A percentile compares a stretch with the other conserved stretches of the same genome.
These are phyloP conservation scores for Tylopilus subfusipes DNA, from an alignment of 768 basidiomycete species.

Conservation along the genomic window DNA sequence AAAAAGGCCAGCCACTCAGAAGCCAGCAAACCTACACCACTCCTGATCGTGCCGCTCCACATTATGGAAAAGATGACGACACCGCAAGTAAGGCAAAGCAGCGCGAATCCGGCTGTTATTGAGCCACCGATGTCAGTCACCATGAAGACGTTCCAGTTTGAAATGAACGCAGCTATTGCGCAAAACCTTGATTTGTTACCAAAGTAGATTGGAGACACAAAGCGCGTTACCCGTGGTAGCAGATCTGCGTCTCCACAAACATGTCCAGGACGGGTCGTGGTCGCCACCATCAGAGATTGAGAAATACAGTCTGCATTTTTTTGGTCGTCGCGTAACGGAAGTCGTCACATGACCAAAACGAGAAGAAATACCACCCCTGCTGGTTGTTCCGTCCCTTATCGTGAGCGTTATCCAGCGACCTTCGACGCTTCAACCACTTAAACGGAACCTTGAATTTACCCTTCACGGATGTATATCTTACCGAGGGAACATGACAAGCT, in stretches of 20 bases:
- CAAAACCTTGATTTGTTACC: neutral
- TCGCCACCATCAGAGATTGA: constrained; percentile 2
- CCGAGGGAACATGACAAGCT: constrained; percentile 77
- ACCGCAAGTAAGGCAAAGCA: neutral
- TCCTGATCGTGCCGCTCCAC: neutral
- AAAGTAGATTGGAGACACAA: constrained; percentile 11
- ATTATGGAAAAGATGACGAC: constrained; percentile 20
- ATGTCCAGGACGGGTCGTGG: neutral
- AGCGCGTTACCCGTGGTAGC: neutral
- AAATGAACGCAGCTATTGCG: constrained; percentile 6
- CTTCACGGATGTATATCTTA: constrained; percentile 56
- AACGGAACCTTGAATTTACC: neutral
- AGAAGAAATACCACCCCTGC: neutral
- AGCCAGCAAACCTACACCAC: constrained; percentile 5
- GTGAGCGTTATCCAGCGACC: neutral
- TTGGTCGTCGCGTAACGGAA: constrained; percentile 2
- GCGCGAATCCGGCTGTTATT: neutral
- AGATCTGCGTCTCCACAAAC: neutral
- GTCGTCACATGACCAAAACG: constrained; percentile 10
- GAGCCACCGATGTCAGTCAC: neutral
- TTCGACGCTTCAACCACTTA: neutral
- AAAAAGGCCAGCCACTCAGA: neutral
- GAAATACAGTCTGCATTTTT: neutral
- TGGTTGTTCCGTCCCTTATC: constrained; percentile 7
- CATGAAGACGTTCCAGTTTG: neutral